phyloP scores from a whole-genome alignment of 768 basidiomycete genomes.

The Obba rivulosa region DNA sequence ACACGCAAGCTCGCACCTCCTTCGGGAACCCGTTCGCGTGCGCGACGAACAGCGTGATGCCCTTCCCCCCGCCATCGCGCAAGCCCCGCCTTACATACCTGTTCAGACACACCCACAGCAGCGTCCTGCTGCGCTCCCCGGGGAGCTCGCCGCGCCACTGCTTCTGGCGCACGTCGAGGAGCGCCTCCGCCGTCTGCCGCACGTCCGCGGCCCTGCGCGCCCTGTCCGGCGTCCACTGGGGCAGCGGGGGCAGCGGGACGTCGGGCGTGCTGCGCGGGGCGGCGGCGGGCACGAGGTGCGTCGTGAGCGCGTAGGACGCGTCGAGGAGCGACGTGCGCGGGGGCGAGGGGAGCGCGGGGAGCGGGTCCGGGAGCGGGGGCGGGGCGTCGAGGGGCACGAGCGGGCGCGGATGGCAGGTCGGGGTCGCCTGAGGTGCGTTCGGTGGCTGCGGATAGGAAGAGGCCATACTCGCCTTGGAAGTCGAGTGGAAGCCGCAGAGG shows the following conservation, averaged over 20 bases:
- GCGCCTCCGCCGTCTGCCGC: conserved; percentile 16
- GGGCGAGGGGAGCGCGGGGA: conserved; percentile 36
- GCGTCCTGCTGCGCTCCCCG: conserved; percentile 19
- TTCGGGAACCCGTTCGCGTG: conserved; percentile 90
- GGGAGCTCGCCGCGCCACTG: conserved; percentile 21
- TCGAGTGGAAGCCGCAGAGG: too few relatives aligned
- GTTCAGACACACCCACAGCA: conserved; percentile 70
- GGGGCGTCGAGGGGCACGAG: conserved; percentile 9
- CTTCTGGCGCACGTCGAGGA: conserved; percentile 28
- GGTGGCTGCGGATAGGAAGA: too few relatives aligned
- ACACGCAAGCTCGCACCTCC: conserved; percentile 46
- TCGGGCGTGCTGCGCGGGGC: conserved; percentile 41
- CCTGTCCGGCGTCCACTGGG: conserved; percentile 31
- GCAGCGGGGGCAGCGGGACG: conserved; percentile 31
- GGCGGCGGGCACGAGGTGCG: conserved; percentile 53
- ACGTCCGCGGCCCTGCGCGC: conserved; percentile 18
- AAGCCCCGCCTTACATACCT: conserved; percentile 49
- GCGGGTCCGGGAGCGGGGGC: not conserved
- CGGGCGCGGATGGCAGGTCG: not conserved
- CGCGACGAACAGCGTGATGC: conserved; percentile 67
- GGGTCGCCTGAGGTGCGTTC: too few relatives aligned
- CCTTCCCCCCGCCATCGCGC: conserved; percentile 23
- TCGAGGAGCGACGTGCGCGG: conserved; percentile 29
- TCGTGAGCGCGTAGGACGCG: conserved; percentile 36
- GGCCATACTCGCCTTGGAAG: too few relatives aligned